Base-by-base conservation (phyloP, 305 asterid genomes). In the Solanum hybrid region DNA sequence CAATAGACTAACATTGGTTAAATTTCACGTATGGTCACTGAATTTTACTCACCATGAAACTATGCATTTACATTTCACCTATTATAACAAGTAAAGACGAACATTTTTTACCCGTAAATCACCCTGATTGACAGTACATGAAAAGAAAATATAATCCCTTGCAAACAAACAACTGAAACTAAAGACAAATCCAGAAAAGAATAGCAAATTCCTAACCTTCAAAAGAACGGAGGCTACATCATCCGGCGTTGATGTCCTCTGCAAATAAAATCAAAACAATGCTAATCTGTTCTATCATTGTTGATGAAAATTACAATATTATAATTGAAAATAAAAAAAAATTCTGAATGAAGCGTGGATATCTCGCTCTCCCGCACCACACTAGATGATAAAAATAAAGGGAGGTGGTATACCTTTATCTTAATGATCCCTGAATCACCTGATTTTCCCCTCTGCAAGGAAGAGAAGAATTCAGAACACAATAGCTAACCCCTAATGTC, bases 211-310 rank as follows among this genome's bases (percentile, higher is more conserved):
- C 8, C 90, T 5, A 20, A 93, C 94, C 92, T 93, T 91, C 12
- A 84, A 24, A 22, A 79, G 87, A 42, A 92, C 89, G 24, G 93
- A 89, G 37, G 89, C 85, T 11, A 91, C 89, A 74, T 92, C 94
- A 33, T 93, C 94, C 0, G 91, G 92, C 20, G 90, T 93, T 20
- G 92, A 91, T 26, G 89, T 90, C 88, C 93, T 90, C 93, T 92
- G 93, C 88, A 46, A 36, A 8, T 22, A 82, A 69, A 36, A 86
- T 22, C 64, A 37, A n/a, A 29, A 73, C 29, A 69, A 10, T 8
- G 39, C 10, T 4, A 76, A 87, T n/a, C 18, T 42, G 57, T 42
- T 42, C 57, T 42, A 40, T 40, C 16, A 40, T 40, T 40, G 51
- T 40, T 4, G 57, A 42, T 12, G 57, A 42, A 42, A 42, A 42